These are phyloP conservation scores for Phoma herbarum DNA, from an alignment of 2,329 filamentous ascomycete genomes.

Conservation along the genomic window DNA sequence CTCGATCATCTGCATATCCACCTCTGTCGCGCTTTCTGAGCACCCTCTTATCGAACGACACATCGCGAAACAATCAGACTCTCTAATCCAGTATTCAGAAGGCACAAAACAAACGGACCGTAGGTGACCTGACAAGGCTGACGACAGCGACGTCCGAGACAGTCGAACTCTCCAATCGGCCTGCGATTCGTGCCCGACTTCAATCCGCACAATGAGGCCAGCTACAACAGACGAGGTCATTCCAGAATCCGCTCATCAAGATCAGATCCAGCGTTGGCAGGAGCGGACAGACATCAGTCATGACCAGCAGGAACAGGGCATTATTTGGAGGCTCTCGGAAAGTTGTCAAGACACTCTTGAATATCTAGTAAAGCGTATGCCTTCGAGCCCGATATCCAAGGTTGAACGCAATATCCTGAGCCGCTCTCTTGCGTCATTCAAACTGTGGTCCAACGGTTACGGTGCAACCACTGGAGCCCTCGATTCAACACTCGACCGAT, in stretches of 20 bases:
- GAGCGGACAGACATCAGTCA: not conserved
- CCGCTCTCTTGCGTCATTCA: slow-evolving; percentile 22
- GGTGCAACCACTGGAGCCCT: slow-evolving; percentile 21
- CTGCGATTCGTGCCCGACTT: too few species aligned
- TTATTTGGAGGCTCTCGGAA: slow-evolving; percentile 16
- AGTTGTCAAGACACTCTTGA: slow-evolving; percentile 16
- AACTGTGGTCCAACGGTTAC: slow-evolving; percentile 32
- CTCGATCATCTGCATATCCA: too few species aligned
- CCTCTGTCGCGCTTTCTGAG: too few species aligned
- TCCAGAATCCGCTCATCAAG: not conserved
- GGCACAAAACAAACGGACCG: too few species aligned
- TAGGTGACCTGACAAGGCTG: too few species aligned
- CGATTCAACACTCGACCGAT: slow-evolving; percentile 28
- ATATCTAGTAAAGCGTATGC: not conserved
- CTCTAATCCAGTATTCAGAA: too few species aligned
- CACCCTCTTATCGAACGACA: too few species aligned
- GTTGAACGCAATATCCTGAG: slow-evolving; percentile 16
- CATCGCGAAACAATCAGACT: too few species aligned
- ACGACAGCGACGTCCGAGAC: too few species aligned
- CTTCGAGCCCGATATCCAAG: not conserved
- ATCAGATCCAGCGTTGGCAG: slow-evolving; percentile 15
- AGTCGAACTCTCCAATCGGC: too few species aligned
- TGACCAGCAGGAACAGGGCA: slow-evolving; percentile 10
- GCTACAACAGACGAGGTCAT: too few species aligned
- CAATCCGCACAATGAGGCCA: too few species aligned